These are phyloP conservation scores for Phlyctochytrium planicorne DNA, from an alignment of 192 early-diverging fungal genomes.

Conservation along the genomic window DNA sequence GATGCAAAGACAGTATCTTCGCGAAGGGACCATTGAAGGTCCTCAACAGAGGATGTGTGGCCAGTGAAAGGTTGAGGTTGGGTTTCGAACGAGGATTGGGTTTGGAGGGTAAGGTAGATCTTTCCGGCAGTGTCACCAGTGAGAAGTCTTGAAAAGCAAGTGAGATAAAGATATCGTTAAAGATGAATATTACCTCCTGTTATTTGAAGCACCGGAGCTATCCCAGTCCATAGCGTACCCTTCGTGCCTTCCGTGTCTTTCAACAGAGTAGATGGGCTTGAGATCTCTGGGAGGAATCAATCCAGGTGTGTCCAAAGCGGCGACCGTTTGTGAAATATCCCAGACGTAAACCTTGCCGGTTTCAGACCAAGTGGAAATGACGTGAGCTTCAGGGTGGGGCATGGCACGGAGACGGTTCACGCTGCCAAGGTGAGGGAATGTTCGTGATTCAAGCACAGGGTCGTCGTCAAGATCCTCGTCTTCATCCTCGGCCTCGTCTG, in stretches of 20 bases:
- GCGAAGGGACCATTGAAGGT: conserved; percentile 95
- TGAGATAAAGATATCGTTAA: conserved; percentile 4
- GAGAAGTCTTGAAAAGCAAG: conserved; percentile 55
- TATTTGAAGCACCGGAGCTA: conserved; percentile 38
- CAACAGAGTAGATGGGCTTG: conserved; percentile 78
- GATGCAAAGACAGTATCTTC: conserved; percentile 91
- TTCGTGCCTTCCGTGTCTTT: conserved; percentile 79
- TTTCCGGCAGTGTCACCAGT: conserved; percentile 79
- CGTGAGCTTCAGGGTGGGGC: conserved; percentile 72
- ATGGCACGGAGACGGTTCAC: conserved; percentile 87
- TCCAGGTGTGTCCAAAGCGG: conserved; percentile 81
- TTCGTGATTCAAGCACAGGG: conserved; percentile 83
- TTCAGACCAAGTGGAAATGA: conserved; percentile 92
- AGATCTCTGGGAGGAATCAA: conserved; percentile 55
- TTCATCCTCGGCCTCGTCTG: conserved; percentile 58
- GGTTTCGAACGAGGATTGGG: conserved; percentile 62
- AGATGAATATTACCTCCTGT: background rate
- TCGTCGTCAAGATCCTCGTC: conserved; percentile 92
- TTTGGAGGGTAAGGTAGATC: conserved; percentile 82
- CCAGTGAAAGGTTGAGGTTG: conserved; percentile 76
- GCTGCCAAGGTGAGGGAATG: conserved; percentile 83
- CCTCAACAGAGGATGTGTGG: conserved; percentile 87
- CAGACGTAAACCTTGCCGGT: conserved; percentile 94
- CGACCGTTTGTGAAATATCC: conserved; percentile 77
- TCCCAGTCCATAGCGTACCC: conserved; percentile 98